Percentiles rank a stretch among this genome's conserved stretches.
Evolutionary conservation across 2,329 filamentous ascomycete species (phyloP).

Genomic region (Madurella mycetomatis): DNA sequence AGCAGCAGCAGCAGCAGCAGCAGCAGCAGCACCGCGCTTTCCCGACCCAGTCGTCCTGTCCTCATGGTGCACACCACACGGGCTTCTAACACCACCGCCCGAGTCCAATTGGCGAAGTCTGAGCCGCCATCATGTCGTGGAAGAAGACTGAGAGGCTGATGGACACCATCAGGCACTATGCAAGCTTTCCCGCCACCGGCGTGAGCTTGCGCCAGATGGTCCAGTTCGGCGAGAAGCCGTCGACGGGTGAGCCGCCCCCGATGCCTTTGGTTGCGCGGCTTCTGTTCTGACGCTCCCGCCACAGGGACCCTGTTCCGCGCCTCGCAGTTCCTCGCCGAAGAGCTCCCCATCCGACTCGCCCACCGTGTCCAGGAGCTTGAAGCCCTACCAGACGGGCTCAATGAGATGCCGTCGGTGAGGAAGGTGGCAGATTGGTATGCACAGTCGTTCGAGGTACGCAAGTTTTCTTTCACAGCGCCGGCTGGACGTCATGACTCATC

Average conservation of each 20-base stretch:
- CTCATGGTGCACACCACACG: conserved; percentile 22
- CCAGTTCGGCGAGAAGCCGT: conserved; percentile 92
- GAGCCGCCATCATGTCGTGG: conserved; percentile 73
- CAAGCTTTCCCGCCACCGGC: conserved; percentile 92
- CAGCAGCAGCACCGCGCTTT: neutral
- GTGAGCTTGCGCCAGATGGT: conserved; percentile 98
- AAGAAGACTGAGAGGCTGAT: conserved; percentile 85
- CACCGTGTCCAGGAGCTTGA: conserved; percentile 94
- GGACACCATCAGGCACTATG: conserved; percentile 96
- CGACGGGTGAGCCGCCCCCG: conserved; percentile 61
- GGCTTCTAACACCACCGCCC: conserved; percentile 12
- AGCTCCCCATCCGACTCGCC: conserved; percentile 92
- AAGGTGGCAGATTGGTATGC: conserved; percentile 98
- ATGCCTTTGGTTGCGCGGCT: neutral
- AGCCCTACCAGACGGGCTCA: conserved; percentile 88
- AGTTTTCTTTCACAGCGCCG: neutral
- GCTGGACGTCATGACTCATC: conserved; percentile 29
- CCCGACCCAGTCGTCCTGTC: neutral
- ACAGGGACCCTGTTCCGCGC: conserved; percentile 92
- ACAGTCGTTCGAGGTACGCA: conserved; percentile 90
- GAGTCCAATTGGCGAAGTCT: conserved; percentile 25
- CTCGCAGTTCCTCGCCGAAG: conserved; percentile 96
- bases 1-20: too few species aligned
- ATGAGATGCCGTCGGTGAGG: conserved; percentile 95
- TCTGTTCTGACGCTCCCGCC: conserved; percentile 10